Evolutionary conservation across 2,329 filamentous ascomycete genomes (phyloP), one percentile per base, ranked within the genome.

Genomic region (Aspergillus chevalieri): DNA sequence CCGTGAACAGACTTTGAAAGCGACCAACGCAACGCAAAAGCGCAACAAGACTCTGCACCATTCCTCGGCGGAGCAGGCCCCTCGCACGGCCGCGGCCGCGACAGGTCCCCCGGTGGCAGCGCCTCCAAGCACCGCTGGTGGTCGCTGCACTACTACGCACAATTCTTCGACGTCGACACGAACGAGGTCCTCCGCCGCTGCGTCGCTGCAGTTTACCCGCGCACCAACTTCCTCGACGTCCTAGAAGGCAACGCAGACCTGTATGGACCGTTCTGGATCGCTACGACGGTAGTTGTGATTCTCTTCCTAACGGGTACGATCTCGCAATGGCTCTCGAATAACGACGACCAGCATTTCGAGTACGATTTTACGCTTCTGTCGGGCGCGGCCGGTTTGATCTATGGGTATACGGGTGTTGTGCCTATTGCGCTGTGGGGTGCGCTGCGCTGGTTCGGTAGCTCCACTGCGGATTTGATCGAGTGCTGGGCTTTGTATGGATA

Each of bases 91-190:
- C 67, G 62, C 38, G 64, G 69, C 47, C 68, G 72, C 54, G 70
- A 70, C 55, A 61, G 69, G 38, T 67, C 69, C 47, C 67, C 68
- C 47, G 66, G 67, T 51, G 65, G 65, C 47, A 67, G 65, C n/a
- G 72, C 72, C 14, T 79, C 81, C 52, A 97, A 97, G 74, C 88
- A 88, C 64, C 90, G 86, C 75, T 86, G 97, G 56, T 98, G 93
- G 93, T 84, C 84, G 43, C 78, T 97, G 54, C 83, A 84, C 50
- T 98, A 95, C 78, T 98, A 98, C 75, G 84, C 90, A 49, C 93
- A 95, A 74, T 97, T 93, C 81, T 98, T 98, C 74, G 93, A 98
- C 66, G 92, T 98, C 56, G 93, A 98, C 73, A 97, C 93, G 1
- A 85, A 82, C 52, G 88, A 93, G 47, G 91, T 98, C 17, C 75